A percentile compares a stretch with the other conserved stretches of the same genome.
Evolutionary conservation across 768 basidiomycete genomes (phyloP).

Genomic region (Exidia glandulosa): DNA sequence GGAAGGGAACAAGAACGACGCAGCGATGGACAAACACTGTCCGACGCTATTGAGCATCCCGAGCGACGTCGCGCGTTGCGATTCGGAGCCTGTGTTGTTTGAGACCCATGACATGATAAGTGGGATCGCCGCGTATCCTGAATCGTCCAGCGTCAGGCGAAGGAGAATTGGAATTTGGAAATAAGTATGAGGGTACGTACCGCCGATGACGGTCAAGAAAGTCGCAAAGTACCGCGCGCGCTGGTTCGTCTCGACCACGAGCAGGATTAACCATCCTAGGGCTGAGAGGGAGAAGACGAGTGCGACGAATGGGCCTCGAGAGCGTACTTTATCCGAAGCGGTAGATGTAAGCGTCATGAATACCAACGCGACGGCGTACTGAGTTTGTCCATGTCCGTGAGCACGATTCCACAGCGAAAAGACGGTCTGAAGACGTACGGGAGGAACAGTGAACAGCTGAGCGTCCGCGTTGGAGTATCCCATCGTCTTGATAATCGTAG

Average conservation of each 20-base stretch:
- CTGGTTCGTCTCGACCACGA: constrained; percentile 14
- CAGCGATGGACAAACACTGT: constrained; percentile 23
- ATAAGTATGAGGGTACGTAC: no score
- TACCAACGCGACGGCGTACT: constrained; percentile 25
- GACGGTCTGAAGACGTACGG: constrained; percentile 26
- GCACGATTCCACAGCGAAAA: constrained; percentile 14
- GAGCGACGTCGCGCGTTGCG: constrained; percentile 22
- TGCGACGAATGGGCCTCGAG: constrained; percentile 41
- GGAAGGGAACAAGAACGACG: constrained; percentile 21
- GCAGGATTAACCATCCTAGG: constrained; percentile 39
- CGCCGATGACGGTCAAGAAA: constrained; percentile 19
- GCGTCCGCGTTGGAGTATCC: constrained; percentile 40
- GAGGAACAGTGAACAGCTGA: constrained; percentile 40
- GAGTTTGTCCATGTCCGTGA: constrained; percentile 25
- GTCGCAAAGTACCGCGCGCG: constrained; percentile 26
- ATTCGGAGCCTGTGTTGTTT: constrained; percentile 19
- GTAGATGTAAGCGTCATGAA: constrained; percentile 17
- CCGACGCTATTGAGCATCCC: constrained; percentile 26
- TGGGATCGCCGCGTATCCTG: background rate
- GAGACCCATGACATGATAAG: constrained; percentile 19
- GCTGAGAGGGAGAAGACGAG: constrained; percentile 30
- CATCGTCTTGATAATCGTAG: constrained; percentile 27
- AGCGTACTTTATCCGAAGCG: constrained; percentile 24
- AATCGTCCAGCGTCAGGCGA: no score
- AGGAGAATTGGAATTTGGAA: no score